Base-by-base conservation (phyloP, 2,329 filamentous ascomycete genomes). In the Colletotrichum shisoi region DNA sequence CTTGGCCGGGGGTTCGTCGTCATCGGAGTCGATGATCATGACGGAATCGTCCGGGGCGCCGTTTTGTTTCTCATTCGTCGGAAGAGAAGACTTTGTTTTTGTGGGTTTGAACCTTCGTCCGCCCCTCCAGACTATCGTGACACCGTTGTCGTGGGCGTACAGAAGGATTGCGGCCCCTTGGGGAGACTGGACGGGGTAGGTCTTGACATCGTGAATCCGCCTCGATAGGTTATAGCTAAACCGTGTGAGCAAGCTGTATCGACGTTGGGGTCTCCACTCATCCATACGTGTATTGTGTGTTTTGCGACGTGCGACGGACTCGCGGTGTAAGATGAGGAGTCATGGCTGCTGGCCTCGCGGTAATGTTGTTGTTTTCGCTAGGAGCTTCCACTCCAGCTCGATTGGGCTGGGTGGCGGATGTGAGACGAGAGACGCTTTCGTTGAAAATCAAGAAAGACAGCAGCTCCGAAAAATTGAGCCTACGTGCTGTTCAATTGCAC, bases 1-100 rank as follows among this genome's bases (percentile, higher is more conserved):
- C 57, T 80, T 77, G 19, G 77, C 67, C 2, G 78, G 70, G 2
- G 77, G 73, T 34, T 82, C 81, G 37, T 89, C 87, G 8, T 88
- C 85, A 71, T 89, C 87, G 1, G 85, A 89, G 72, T 89, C 87
- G 61, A 89, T 82, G 17, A 88, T 81, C 83, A 89, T 88, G 34
- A 89, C 80, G 4, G 82, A 79, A 72, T 87, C 85, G 19, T 83
- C 81, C 3, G 75, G 73, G 0, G 77, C 71, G 13, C 86, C 86
- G 70, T 88, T 89, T 53, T 81, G 79, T 70, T 85, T 86, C 65
- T 79, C 77, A 65, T 77, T 77, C 9, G 71, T 51, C 56, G 73
- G 68, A 53, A 73, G 70, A 17, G 73, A 66, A 1, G 71, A 68
- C 17, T 74, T 71, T 58, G 81, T 79, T 44, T 79, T 76, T 1